Percentiles rank a stretch among this genome's conserved stretches.
These are phyloP conservation scores for Oryza meyeriana DNA, from an alignment of 176 grass and related monocot species.

Conservation along the genomic window DNA sequence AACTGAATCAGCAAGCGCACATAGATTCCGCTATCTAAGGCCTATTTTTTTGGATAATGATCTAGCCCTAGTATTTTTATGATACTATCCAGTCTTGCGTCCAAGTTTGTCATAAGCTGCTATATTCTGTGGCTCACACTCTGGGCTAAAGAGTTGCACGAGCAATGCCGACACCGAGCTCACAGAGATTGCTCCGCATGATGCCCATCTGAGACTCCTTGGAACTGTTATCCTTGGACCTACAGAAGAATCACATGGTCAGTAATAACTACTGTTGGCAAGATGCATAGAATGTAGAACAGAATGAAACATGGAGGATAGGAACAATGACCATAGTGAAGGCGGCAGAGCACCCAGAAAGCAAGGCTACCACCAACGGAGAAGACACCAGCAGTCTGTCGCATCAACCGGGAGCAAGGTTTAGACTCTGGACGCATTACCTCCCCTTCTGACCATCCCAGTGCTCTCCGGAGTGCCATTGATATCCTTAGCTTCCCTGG, in stretches of 20 bases:
- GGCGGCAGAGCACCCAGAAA: constrained; percentile 81
- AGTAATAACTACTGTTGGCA: neutral
- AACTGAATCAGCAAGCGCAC: neutral
- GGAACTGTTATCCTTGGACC: constrained; percentile 76
- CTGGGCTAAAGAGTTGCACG: constrained; percentile 75
- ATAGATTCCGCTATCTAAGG: neutral
- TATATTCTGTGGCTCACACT: constrained; percentile 89
- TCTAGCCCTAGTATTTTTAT: neutral
- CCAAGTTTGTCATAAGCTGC: constrained; percentile 61
- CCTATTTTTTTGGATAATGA: neutral
- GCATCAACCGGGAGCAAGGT: constrained; percentile 73
- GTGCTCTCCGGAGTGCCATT: constrained; percentile 52
- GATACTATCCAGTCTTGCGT: constrained; percentile 19
- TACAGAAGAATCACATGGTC: constrained; percentile 16
- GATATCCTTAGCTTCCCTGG: neutral
- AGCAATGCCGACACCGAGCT: constrained; percentile 55
- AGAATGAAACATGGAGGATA: neutral
- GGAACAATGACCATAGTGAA: constrained; percentile 64
- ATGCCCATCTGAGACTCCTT: constrained; percentile 77
- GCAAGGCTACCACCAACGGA: constrained; percentile 56
- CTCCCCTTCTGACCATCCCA: constrained; percentile 90
- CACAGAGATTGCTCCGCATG: constrained; percentile 60
- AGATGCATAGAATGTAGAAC: neutral
- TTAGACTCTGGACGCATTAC: constrained; percentile 85
- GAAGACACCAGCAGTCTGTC: constrained; percentile 86